phyloP scores from a whole-genome alignment of 768 basidiomycete genomes.

The Xerocomellus chrysenteron region DNA sequence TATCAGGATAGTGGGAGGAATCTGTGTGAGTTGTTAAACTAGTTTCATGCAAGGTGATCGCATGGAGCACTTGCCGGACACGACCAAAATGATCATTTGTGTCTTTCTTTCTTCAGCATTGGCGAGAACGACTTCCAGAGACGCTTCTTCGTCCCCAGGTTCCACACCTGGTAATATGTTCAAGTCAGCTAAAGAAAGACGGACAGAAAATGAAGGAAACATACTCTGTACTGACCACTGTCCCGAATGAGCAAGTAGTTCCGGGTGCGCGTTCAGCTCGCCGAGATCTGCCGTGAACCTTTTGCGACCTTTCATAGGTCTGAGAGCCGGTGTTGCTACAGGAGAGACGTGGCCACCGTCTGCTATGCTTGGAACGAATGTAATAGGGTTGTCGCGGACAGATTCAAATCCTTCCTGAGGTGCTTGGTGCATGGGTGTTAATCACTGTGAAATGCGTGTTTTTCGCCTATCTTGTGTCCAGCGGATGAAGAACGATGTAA shows the following conservation, averaged over 20 bases:
- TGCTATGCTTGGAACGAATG: neutral
- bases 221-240: constrained; percentile 44
- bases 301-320: constrained; percentile 50
- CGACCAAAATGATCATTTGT: constrained; percentile 40
- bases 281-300: constrained; percentile 58
- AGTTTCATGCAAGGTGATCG: no score
- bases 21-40: constrained; percentile 38
- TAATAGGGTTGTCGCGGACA: no score
- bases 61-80: constrained; percentile 43
- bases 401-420: no score
- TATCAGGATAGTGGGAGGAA: constrained; percentile 63
- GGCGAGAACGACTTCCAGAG: constrained; percentile 50
- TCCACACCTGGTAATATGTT: constrained; percentile 40
- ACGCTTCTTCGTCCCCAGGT: constrained; percentile 62
- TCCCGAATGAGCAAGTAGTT: constrained; percentile 35
- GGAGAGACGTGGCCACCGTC: neutral
- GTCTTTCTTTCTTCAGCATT: neutral
- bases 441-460: no score
- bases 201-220: constrained; percentile 10
- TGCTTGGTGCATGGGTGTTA: no score
- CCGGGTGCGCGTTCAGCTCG: constrained; percentile 42
- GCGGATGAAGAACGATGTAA: no score
- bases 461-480: no score
- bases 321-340: neutral
- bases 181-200: neutral